Evolutionary conservation across 257 asterid genomes (phyloP), one percentile per base, ranked within the genome.

Genomic region (Cynanchum wilfordii): DNA sequence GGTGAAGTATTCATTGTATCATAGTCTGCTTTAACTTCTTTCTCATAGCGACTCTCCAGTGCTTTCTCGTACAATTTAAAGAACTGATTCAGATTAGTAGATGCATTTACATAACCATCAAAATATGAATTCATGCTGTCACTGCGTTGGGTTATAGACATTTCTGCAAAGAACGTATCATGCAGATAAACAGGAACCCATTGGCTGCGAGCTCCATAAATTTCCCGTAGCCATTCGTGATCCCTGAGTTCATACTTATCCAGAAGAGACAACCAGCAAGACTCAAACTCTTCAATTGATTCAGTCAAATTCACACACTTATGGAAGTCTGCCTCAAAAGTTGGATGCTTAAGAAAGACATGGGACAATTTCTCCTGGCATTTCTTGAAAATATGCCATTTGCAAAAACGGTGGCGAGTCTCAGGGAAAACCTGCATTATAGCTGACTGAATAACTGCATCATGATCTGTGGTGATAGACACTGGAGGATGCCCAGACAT

Each of bases 121-220:
- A 95, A 95, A 75, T 87, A 92, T 12, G 99, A 95, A 84, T 95
- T 95, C 96, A 92, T 95, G 71, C 87, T 85, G 76, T 95, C 99
- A 58, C 97, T 88, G 36, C 92, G 83, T 76, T 95, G 97, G 66
- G 94, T 86, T 76, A 85, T 74, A 12, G 99, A 92, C 96, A 90
- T 90, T 84, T 95, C 99, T 13, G 98, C 98, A 40, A 95, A 95
- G 81, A 95, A 95, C 3, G 94, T 77, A 81, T 89, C 92, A 12
- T 89, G 97, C 19, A 95, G 89, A 79, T 95, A 95, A 29, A 81
- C 88, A 15, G 98, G 98, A 78, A 92, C 98, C 99, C 99, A 95
- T 33, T 90, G 98, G 67, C 86, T 82, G 30, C 99, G 92, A 78
- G 86, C 94, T 20, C 63, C 79, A 70, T 87, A 92, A 65, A 92